Evolutionary conservation across 805 yeast genomes (phyloP).

Genomic region (Starmerella etchellsii): DNA sequence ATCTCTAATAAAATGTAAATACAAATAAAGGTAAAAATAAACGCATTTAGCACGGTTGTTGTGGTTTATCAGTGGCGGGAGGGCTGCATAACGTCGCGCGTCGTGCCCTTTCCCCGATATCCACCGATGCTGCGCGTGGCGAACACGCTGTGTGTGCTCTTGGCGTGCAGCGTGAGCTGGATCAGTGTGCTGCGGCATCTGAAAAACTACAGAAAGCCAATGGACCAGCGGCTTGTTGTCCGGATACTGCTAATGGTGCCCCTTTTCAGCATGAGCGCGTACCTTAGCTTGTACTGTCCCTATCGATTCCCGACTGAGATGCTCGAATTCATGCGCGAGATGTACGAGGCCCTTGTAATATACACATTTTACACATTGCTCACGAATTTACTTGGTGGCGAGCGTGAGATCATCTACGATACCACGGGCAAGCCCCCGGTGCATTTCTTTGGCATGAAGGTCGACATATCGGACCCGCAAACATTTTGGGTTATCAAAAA

Average conservation of each 20-base stretch:
- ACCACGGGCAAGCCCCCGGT: conserved; percentile 60
- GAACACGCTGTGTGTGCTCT: conserved; percentile 15
- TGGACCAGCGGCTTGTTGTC: conserved; percentile 71
- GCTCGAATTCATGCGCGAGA: conserved; percentile 47
- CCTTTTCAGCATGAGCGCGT: conserved; percentile 61
- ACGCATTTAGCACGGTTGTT: too few relatives aligned
- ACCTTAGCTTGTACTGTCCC: conserved; percentile 36
- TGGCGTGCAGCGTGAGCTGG: conserved; percentile 33
- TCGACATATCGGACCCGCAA: conserved; percentile 79
- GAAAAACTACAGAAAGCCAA: conserved; percentile 71
- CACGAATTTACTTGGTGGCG: conserved; percentile 83
- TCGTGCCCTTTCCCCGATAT: too few relatives aligned
- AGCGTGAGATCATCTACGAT: conserved; percentile 61
- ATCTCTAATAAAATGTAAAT: too few relatives aligned
- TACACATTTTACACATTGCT: conserved; percentile 81
- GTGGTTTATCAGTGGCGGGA: too few relatives aligned
- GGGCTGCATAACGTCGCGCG: too few relatives aligned
- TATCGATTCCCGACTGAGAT: conserved; percentile 3
- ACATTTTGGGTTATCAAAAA: conserved; percentile 66
- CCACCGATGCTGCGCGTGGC: conserved; percentile 6
- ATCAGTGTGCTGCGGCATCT: conserved; percentile 42
- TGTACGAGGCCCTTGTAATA: conserved; percentile 91
- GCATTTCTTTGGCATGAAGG: conserved; percentile 32
- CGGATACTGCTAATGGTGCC: conserved; percentile 77
- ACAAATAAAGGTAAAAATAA: too few relatives aligned